Evolutionary conservation across 257 asterid species (phyloP), one percentile per base, ranked within the genome.

Genomic region (Ajuga chamaepitys): DNA sequence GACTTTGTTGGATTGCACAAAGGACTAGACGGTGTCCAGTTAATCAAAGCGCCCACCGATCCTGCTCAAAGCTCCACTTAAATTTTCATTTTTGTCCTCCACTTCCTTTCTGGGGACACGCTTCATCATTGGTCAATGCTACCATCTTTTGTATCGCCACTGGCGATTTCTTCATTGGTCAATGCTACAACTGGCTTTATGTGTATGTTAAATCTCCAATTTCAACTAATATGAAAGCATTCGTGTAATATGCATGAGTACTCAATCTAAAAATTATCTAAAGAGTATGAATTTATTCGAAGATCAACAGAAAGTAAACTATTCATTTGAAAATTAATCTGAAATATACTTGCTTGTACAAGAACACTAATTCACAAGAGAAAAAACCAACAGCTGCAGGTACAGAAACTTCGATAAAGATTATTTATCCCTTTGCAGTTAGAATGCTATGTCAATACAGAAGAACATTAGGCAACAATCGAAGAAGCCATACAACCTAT

Each of bases 1-100:
- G 81, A 77, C 21, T 82, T 85, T 24, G 70, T 76, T 2, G 86
- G 77, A 41, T 71, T 75, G 16, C 75, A 64, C 38, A 74, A 65
- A 68, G 83, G 74, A 67, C 78, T 70, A 34, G 60, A 38, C 30
- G 95, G 88, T 24, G 51, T 86, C 14, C 18, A 46, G 58, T 74
- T 64, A 13, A 9, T 25, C 58, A 61, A 65, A 55, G 70, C 37
- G 46, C n/a, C 46, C 0, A 55, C 48, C n/a, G 52, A 28, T 25
- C 10, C 55, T 18, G 47, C 13, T 37, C 32, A 63, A 51, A 71
- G 59, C 24, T 16, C 72, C 62, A 50, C 12, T 38, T 64, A 30
- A 28, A 47, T 26, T 58, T 28, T 57, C 37, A 18, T 46, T 67
- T 32, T 47, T 8, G 24, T 37, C 10, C 42, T 22, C 62, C 28